A percentile compares a stretch with the other conserved stretches of the same genome.
phyloP scores from a whole-genome alignment of 768 basidiomycete genomes.

The Leccinum incarnatum region DNA sequence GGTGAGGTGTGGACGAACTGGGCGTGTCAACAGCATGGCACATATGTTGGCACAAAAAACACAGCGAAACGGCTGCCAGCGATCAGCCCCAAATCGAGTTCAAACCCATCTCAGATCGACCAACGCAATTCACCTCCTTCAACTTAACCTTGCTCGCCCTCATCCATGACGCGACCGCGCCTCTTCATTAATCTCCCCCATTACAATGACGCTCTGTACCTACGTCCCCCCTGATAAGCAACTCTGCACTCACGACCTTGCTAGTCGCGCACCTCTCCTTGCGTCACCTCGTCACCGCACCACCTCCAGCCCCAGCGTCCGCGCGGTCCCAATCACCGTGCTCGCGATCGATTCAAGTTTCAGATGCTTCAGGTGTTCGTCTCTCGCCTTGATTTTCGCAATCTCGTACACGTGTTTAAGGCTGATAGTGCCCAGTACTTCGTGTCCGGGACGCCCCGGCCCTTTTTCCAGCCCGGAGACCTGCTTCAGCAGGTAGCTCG shows the following conservation, averaged over 20 bases:
- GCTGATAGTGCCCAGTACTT: conserved; percentile 75
- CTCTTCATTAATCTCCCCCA: conserved; percentile 33
- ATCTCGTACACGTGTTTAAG: conserved; percentile 99
- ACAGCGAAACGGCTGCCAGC: conserved; percentile 16
- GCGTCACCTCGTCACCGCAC: conserved; percentile 60
- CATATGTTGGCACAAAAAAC: conserved; percentile 9
- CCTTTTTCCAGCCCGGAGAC: conserved; percentile 90
- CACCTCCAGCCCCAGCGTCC: conserved; percentile 85
- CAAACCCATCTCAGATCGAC: background rate
- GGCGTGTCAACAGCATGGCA: conserved; percentile 64
- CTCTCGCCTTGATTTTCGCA: conserved; percentile 91
- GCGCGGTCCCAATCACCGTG: conserved; percentile 86
- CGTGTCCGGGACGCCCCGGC: conserved; percentile 76
- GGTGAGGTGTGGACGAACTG: conserved; percentile 50
- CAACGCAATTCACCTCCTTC: conserved; percentile 10
- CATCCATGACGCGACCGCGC: conserved; percentile 30
- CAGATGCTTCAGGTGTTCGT: conserved; percentile 85
- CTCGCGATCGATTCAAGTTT: conserved; percentile 85
- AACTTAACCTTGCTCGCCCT: conserved; percentile 37
- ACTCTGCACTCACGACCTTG: conserved; percentile 7
- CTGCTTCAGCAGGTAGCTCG: conserved; percentile 87
- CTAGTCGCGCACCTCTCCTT: conserved; percentile 26
- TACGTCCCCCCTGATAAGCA: conserved; percentile 28
- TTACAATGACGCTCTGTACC: conserved; percentile 21
- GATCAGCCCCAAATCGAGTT: conserved; percentile 20